These are phyloP conservation scores for Vickermania ingenoplastis DNA, from an alignment of 208 protist species.

Conservation along the genomic window DNA sequence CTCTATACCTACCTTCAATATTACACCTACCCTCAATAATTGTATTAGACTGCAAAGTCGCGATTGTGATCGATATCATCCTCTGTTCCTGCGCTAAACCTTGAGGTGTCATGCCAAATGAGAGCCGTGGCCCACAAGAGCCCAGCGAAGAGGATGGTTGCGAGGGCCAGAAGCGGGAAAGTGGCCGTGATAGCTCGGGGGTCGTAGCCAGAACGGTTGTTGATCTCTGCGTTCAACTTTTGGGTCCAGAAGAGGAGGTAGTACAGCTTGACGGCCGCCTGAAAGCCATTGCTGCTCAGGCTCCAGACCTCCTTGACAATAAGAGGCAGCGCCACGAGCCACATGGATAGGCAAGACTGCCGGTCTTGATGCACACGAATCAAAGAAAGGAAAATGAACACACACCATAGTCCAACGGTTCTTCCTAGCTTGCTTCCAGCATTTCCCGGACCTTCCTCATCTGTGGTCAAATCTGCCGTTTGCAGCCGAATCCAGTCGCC, in stretches of 20 bases:
- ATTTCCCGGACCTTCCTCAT: no score
- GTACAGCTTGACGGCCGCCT: slow-evolving; percentile 17
- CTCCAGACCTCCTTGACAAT: not conserved
- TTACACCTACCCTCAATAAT: no score
- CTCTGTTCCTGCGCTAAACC: no score
- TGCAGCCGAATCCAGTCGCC: not conserved
- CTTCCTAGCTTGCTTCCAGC: not conserved
- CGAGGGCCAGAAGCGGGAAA: slow-evolving; percentile 27
- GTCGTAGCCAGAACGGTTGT: slow-evolving; percentile 11
- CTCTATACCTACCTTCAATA: no score
- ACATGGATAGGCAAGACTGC: not conserved
- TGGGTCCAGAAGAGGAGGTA: slow-evolving; percentile 42
- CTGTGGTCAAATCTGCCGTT: not conserved
- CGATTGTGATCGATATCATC: no score
- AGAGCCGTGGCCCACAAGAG: no score
- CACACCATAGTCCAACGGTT: not conserved
- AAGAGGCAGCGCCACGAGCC: not conserved
- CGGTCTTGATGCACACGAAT: not conserved
- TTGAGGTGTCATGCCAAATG: no score
- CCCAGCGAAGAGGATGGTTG: slow-evolving; percentile 8
- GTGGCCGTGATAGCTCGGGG: slow-evolving; percentile 27
- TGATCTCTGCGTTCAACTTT: slow-evolving; percentile 38
- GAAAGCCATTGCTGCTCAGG: not conserved
- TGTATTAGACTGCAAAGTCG: no score
- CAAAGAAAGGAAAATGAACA: not conserved